These are phyloP conservation scores for Euphrasia arctica DNA, from an alignment of 305 asterid species.

Conservation along the genomic window DNA sequence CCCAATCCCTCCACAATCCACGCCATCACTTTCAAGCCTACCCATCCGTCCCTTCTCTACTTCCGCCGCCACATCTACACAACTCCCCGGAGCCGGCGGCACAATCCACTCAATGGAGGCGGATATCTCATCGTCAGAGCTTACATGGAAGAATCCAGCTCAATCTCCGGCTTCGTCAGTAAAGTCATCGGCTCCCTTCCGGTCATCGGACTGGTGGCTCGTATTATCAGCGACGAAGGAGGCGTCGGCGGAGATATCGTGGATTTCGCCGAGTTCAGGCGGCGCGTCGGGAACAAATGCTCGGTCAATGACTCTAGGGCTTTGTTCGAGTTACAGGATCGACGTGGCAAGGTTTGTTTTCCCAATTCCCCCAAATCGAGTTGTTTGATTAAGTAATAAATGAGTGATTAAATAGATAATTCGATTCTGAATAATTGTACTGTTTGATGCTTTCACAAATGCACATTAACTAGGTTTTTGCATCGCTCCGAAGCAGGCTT, in stretches of 20 bases:
- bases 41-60: constrained; percentile 47
- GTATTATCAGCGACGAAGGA: constrained; percentile 80
- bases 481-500: too few species aligned
- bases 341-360: constrained; percentile 68
- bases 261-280: constrained; percentile 87
- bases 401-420: too few species aligned
- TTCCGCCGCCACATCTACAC: constrained; percentile 40
- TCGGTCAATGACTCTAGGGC: constrained; percentile 84
- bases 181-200: constrained; percentile 89
- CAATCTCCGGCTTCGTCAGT: constrained; percentile 68
- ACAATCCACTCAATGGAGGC: constrained; percentile 37
- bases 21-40: constrained; percentile 39
- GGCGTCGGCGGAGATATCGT: constrained; percentile 78
- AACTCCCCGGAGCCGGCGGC: constrained; percentile 34
- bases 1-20: constrained; percentile 38
- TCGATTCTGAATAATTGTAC: too few species aligned
- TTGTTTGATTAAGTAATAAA: too few species aligned
- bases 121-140: constrained; percentile 40
- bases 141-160: constrained; percentile 77
- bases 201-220: constrained; percentile 72
- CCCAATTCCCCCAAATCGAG: too few species aligned
- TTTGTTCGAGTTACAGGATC: constrained; percentile 67
- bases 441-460: too few species aligned
- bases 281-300: constrained; percentile 84
- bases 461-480: too few species aligned